Evolutionary conservation across 768 basidiomycete species (phyloP), one percentile per base, ranked within the genome.

Genomic region (Boletus subcaerulescens): DNA sequence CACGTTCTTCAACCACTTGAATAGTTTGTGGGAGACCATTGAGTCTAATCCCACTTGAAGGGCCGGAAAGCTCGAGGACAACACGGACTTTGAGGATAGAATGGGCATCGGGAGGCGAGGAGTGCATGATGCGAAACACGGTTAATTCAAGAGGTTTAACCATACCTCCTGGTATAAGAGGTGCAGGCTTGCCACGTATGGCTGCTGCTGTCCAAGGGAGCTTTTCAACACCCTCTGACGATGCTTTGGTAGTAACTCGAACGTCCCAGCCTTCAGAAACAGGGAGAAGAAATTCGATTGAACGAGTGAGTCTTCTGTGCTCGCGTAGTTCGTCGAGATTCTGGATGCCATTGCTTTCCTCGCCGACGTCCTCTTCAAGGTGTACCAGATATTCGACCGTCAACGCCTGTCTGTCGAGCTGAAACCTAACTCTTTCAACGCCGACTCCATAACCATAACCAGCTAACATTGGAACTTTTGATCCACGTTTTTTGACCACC

Each of bases 221-320:
- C 47, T 77, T 75, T 61, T 89, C 84, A 10, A 88, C 84, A 50
- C 81, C 83, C 33, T 86, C 83, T 0, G 85, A 87, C 1, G 89
- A 87, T 7, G 86, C 88, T 66, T 81, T 86, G 29, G 84, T 83
- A 5, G 86, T 79, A 26, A 96, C 75, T 61, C 87, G 91, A 1
- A 94, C 81, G 62, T 93, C 93, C 93, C 91, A 98, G 26, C 91
- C 89, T 57, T 88, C 85, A 17, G 77, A 73, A 2, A 82, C 77
- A 4, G 91, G 90, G 32, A 98, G 70, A n/a, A 84, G 73, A 63
- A 87, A 90, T 73, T 97, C 91, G 44, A 95, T 77, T 2, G 88
- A 84, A 38, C 93, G 80, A 18, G 84, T 85, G 17, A 92, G 74
- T 41, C 90, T 79, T 52, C 81, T 77, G 52, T 82, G 80, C 65